A percentile compares a stretch with the other conserved stretches of the same genome.
phyloP scores from a whole-genome alignment of 257 asterid species.

The Catharanthus roseus region DNA sequence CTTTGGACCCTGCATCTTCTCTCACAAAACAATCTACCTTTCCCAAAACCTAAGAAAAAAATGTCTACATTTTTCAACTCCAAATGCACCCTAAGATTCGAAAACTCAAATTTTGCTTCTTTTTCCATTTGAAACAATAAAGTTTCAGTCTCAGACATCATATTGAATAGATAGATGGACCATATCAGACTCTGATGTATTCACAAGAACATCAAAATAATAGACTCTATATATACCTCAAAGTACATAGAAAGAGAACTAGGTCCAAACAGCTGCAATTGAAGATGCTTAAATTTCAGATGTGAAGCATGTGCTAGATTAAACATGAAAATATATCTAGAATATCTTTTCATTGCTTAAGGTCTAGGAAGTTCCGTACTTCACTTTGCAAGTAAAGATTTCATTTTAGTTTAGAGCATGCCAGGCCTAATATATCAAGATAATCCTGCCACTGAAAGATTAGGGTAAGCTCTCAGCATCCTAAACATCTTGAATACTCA shows the following conservation, averaged over 20 bases:
- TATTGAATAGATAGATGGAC: background rate
- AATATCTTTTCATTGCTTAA: background rate
- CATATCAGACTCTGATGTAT: background rate
- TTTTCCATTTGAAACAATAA: background rate
- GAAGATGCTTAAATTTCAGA: background rate
- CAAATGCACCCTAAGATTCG: slow-evolving; percentile 1
- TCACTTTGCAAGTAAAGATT: background rate
- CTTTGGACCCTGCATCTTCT: no score
- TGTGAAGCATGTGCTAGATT: background rate
- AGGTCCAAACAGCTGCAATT: background rate
- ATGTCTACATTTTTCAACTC: no score
- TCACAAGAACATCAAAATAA: background rate
- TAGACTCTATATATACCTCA: background rate
- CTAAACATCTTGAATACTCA: background rate
- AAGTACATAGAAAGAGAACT: background rate
- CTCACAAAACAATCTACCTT: no score
- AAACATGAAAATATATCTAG: background rate
- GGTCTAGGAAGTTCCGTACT: background rate
- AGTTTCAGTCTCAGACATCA: background rate
- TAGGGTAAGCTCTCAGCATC: background rate
- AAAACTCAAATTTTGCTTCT: background rate
- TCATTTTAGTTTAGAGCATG: background rate
- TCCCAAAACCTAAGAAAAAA: no score
- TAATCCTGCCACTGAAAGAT: background rate
- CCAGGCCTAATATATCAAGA: background rate